These are phyloP conservation scores for Aspergillus caelatus DNA, from an alignment of 2,329 filamentous ascomycete species.

Conservation along the genomic window DNA sequence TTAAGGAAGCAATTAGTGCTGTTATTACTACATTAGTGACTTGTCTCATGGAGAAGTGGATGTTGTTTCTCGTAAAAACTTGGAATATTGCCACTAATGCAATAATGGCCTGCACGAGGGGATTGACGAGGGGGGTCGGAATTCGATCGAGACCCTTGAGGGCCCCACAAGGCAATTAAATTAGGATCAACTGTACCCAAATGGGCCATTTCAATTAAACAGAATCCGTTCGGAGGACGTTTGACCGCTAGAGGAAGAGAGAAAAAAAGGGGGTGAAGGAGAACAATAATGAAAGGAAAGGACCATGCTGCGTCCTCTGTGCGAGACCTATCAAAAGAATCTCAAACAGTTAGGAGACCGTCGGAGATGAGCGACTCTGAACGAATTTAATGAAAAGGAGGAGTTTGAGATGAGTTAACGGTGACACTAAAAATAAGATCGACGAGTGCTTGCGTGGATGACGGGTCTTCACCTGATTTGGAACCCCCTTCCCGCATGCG, in stretches of 20 bases:
- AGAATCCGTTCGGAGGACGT: not conserved
- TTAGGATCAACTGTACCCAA: constrained; percentile 5
- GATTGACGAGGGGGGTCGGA: not conserved
- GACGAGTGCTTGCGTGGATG: constrained; percentile 29
- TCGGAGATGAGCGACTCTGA: not conserved
- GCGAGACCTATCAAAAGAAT: not conserved
- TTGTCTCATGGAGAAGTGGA: constrained; percentile 1
- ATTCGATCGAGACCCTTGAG: constrained; percentile 5
- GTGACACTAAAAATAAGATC: constrained; percentile 20
- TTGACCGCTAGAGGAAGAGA: not conserved
- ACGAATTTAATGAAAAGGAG: not conserved
- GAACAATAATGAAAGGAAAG: not conserved
- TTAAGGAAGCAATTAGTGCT: not conserved
- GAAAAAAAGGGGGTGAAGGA: not conserved
- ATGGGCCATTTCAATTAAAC: not conserved
- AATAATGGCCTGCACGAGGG: constrained; percentile 3
- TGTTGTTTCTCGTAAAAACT: constrained; percentile 1
- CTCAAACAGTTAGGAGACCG: not conserved
- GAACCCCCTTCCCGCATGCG: constrained; percentile 13
- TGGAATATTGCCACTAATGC: constrained; percentile 4
- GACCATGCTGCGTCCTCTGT: not conserved
- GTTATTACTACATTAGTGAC: not conserved
- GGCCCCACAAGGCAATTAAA: constrained; percentile 6
- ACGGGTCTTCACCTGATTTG: constrained; percentile 23
- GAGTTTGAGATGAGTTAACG: not conserved